Conservation (phyloP, 768 basidiomycete species). For the Pluteus cervinus region DNA sequence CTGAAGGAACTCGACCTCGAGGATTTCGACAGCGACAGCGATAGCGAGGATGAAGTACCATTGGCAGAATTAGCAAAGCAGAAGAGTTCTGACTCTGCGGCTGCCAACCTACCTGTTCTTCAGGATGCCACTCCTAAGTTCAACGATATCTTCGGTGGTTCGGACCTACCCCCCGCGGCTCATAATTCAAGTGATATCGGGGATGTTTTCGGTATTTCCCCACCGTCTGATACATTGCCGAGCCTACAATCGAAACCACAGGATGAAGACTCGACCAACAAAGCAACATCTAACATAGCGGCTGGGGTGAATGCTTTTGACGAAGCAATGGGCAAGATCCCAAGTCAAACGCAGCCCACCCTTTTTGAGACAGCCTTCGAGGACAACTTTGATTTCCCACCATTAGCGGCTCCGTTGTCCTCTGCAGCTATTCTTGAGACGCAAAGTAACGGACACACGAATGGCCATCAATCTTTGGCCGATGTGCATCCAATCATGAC, state of each 20-base stretch:
- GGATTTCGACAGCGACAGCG: conserved; percentile 47
- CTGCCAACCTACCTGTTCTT: conserved; percentile 10
- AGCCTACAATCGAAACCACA: conserved; percentile 8
- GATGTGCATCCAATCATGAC: too few species aligned
- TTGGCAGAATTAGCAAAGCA: conserved; percentile 26
- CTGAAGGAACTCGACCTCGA: conserved; percentile 53
- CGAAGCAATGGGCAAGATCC: conserved; percentile 60
- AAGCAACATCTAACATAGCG: conserved; percentile 7
- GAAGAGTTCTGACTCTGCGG: conserved; percentile 13
- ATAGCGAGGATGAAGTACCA: conserved; percentile 43
- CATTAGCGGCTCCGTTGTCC: too few species aligned
- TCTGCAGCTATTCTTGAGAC: too few species aligned
- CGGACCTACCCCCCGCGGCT: conserved; percentile 17
- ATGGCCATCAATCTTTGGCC: too few species aligned
- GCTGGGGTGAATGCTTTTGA: conserved; percentile 68
- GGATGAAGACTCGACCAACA: conserved; percentile 7
- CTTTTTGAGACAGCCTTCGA: conserved; percentile 59
- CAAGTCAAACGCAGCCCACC: conserved; percentile 15
- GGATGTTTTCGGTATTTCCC: conserved; percentile 5
- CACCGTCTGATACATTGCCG: too few species aligned
- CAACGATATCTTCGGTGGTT: conserved; percentile 51
- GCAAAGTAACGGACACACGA: too few species aligned
- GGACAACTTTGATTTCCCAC: conserved; percentile 58
- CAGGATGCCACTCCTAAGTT: too few species aligned
- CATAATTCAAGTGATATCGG: conserved; percentile 7